Base-by-base conservation (phyloP, 352 stramenopile genomes). In the Phytopythium montanum region DNA sequence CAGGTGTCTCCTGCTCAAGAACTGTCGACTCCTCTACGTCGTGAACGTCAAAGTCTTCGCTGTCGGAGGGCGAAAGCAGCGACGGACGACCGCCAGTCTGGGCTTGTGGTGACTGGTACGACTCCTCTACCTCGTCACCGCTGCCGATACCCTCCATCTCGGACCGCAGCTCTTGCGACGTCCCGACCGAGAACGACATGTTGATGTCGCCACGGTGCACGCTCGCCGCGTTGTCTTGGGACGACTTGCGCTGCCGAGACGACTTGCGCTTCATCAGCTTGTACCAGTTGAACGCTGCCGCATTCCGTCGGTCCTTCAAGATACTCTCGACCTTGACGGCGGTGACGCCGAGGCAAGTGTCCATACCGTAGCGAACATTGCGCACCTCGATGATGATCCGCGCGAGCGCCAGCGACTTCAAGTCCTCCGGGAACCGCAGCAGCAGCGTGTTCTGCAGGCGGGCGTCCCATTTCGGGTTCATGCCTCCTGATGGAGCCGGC, bases 271-370 rank as follows among this genome's bases (percentile, higher is more conserved):
- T 96, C 2, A 94, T 63, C 10, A 96, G 45, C 42, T 92, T 93
- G 62, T 96, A 94, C 83, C 83, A 94, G 60, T 93, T 92, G 61
- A 96, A 96, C 12, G 79, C 78, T 64, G 79, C 85, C 31, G 83
- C 81, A 23, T 86, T 80, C 41, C 86, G 87, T 14, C 72, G 75
- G 63, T 90, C 81, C 55, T 87, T 87, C 39, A 92, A 66, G 59
- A 94, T 90, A 18, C 75, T 94, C 26, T 89, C 80, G 18, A 93
- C 61, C 60, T 91, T 92, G 21, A 94, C 81, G 19, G 87, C 83
- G 7, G 81, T 89, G 19, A 96, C 82, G 49, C 87, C 87, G 2
- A 96, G 75, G 56, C 82, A 94, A 29, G 83, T 90, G 59, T 96
- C 85, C 56, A 94, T 86, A 39, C 87, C 87, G 36, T 92, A 94